Conservation (phyloP, 1,139 yeast species). For the Candida anutae region DNA sequence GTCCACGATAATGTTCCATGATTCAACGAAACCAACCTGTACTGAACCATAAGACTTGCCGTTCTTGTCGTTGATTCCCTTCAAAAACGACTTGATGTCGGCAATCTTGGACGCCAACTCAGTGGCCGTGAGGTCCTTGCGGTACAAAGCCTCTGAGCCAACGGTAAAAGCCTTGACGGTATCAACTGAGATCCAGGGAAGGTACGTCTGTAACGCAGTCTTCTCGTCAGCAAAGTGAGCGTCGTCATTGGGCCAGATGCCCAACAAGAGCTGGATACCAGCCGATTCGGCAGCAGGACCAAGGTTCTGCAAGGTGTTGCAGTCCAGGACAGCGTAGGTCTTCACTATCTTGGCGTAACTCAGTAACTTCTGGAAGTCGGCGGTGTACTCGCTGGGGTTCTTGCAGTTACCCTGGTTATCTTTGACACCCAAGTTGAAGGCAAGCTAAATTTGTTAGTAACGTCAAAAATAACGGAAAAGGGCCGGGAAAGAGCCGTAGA, state of each 20-base stretch:
- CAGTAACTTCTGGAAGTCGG: conserved; percentile 52
- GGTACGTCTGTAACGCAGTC: conserved; percentile 54
- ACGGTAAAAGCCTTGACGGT: conserved; percentile 71
- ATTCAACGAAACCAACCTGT: conserved; percentile 90
- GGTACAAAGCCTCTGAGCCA: conserved; percentile 89
- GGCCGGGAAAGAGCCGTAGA: not conserved
- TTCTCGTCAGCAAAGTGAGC: conserved; percentile 66
- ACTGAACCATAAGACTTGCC: conserved; percentile 67
- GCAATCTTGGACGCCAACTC: conserved; percentile 58
- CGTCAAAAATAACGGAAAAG: conserved; percentile 10
- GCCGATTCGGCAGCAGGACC: conserved; percentile 81
- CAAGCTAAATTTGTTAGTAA: conserved; percentile 29
- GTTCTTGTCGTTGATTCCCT: conserved; percentile 62
- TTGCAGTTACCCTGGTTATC: conserved; percentile 67
- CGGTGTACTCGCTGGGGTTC: conserved; percentile 53
- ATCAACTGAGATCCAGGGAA: conserved; percentile 61
- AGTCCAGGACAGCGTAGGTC: conserved; percentile 81
- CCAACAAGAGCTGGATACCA: conserved; percentile 68
- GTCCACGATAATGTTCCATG: conserved; percentile 89
- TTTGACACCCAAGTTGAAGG: conserved; percentile 78
- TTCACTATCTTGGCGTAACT: conserved; percentile 56
- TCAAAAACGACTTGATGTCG: conserved; percentile 49
- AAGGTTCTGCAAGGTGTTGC: conserved; percentile 73
- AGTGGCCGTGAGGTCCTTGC: conserved; percentile 67
- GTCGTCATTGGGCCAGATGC: conserved; percentile 88